Evolutionary conservation across 352 stramenopile species (phyloP), one percentile per base, ranked within the genome.

Genomic region (Albugo candida): DNA sequence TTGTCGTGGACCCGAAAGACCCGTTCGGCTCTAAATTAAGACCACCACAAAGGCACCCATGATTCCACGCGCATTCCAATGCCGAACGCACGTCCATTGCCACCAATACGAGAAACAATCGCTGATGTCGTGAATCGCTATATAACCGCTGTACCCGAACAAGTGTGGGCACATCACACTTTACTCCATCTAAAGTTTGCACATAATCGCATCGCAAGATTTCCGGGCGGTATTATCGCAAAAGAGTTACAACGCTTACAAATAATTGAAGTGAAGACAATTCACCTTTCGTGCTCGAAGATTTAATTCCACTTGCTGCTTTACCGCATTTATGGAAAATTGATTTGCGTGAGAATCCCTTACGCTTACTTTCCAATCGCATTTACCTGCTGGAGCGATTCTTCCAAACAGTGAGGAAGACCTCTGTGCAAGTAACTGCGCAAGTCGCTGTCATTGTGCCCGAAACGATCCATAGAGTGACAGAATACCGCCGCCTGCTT

Each of bases 341-440:
- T 17, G 60, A 84, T 41, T 12, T 83, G 13, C 41, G 46, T 11
- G 42, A 56, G 8, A 87, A 87, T 45, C 71, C 74, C 0, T 55
- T 87, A 24, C 66, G 71, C 0, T 51, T 87, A 8, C 52, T 67
- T 16, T 55, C 64, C 40, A 83, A 87, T 47, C 67, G 71, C 16
- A 45, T 87, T 14, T 87, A 87, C 47, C 52, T 83, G 18, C 56
- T 87, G 2, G 71, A 87, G 17, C 54, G 63, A n/a, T n/a, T n/a
- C n/a, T n/a, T n/a, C n/a, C n/a, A n/a, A n/a, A n/a, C n/a, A n/a
- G n/a, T n/a, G n/a, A n/a, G n/a, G n/a, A n/a, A n/a, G n/a, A n/a
- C n/a, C n/a, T n/a, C n/a, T n/a, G n/a, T n/a, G n/a, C n/a, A n/a
- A n/a, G n/a, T n/a, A n/a, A n/a, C n/a, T n/a, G n/a, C n/a, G n/a